These are phyloP conservation scores for Allomyces macrogynus DNA, from an alignment of 192 early-diverging fungal genomes.

Conservation along the genomic window DNA sequence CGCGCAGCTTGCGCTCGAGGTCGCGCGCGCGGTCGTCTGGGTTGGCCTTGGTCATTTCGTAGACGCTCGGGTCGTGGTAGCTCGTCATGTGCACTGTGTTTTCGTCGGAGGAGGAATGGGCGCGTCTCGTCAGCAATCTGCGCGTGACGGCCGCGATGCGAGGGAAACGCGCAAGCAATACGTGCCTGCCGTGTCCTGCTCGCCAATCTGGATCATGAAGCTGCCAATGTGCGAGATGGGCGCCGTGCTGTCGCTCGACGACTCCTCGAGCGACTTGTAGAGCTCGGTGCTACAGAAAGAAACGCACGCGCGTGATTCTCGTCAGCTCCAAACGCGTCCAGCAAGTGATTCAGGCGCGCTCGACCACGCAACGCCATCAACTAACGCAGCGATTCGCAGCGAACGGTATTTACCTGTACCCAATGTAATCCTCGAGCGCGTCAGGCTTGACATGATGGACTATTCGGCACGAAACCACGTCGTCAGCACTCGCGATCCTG, in stretches of 20 bases:
- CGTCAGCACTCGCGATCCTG: neutral
- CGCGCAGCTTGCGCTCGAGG: slow-evolving; percentile 42
- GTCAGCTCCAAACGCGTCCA: neutral
- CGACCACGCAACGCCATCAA: no score
- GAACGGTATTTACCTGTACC: slow-evolving; percentile 21
- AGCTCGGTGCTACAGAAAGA: slow-evolving; percentile 1
- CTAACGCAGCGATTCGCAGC: neutral
- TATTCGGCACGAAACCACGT: slow-evolving; percentile 9
- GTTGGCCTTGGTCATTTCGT: neutral
- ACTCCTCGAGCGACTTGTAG: slow-evolving; percentile 26
- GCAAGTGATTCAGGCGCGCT: slow-evolving; percentile 1
- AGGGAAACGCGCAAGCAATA: slow-evolving; percentile 9
- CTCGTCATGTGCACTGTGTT: slow-evolving; percentile 1
- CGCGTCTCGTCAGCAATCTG: neutral
- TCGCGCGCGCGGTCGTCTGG: slow-evolving; percentile 26
- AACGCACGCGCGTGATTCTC: slow-evolving; percentile 1
- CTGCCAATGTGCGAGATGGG: no score
- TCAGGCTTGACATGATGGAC: slow-evolving; percentile 73
- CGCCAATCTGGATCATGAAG: no score
- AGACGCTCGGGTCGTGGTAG: neutral
- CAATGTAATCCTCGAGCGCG: slow-evolving; percentile 62
- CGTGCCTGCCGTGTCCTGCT: neutral
- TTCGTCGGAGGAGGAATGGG: neutral
- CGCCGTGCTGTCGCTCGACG: slow-evolving; percentile 23
- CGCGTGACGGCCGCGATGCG: neutral